These are phyloP conservation scores for Ailanthus altissimus DNA, from an alignment of 345 rosid genomes.

Conservation along the genomic window DNA sequence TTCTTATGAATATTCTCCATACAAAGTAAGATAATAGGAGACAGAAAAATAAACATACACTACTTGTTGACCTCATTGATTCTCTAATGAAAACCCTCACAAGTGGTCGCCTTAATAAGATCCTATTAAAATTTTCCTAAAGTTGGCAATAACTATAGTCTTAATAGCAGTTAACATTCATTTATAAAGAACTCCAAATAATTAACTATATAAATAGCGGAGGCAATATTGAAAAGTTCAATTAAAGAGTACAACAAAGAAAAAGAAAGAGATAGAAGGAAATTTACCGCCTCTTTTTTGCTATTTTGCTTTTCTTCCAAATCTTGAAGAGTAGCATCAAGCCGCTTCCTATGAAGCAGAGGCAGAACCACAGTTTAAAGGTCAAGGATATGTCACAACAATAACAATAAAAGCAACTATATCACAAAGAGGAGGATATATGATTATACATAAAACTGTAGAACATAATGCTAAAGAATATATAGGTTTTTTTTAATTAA, in stretches of 20 bases:
- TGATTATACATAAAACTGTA: neutral
- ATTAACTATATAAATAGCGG: neutral
- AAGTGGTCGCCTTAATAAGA: neutral
- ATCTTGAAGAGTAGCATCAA: conserved; percentile 85
- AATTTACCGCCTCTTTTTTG: conserved; percentile 82
- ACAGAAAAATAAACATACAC: neutral
- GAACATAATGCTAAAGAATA: neutral
- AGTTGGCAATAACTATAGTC: too few relatives aligned
- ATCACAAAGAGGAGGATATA: neutral
- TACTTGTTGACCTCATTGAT: neutral
- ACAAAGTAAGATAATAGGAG: neutral
- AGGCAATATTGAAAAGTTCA: neutral
- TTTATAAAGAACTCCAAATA: neutral
- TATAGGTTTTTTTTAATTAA: too few relatives aligned
- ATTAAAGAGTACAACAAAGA: neutral
- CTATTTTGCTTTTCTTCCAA: conserved; percentile 88
- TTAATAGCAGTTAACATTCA: neutral
- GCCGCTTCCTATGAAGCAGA: conserved; percentile 70
- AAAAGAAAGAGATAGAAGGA: neutral
- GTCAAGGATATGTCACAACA: conserved; percentile 2
- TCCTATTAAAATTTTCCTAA: neutral
- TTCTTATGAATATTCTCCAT: neutral
- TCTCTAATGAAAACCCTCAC: neutral
- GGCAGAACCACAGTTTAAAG: conserved; percentile 13
- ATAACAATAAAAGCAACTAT: neutral